Evolutionary conservation across 2,329 filamentous ascomycete genomes (phyloP), one percentile per base, ranked within the genome.

Genomic region (Colletotrichum sp.): DNA sequence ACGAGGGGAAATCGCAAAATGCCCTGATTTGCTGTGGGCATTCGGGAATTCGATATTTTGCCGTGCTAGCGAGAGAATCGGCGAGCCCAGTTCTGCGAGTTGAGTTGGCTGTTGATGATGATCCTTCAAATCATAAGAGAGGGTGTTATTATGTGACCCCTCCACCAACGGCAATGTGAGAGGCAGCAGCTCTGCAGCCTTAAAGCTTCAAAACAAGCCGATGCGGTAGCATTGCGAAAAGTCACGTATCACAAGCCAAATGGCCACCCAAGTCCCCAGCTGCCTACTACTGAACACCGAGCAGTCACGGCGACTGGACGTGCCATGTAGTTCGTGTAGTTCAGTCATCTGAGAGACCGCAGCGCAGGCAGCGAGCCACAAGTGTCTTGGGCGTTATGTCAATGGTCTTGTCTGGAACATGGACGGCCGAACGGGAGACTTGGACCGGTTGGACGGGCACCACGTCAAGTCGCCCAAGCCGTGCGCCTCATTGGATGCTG

Each of bases 211-310:
- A 26, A 64, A 28, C 68, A 63, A 52, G 44, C 44, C 63, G 72
- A 68, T 62, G 13, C 49, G 13, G 55, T 34, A 36, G 36, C 32
- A 60, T 34, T 60, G 68, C 39, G 39, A 30, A 44, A 57, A 36
- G 30, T 57, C 59, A 71, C 59, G 39, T 65, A 65, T 71, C 68
- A 71, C 68, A 71, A 71, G 68, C 60, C 68, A 57, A 71, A 39
- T 21, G 24, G 26, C n/a, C 28, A 24, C 18, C 24, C 28, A 15
- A 21, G 15, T 30, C 0, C 32, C 28, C 59, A 21, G 12, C 28
- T 34, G 44, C 44, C 59, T 71, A 60, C 55, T 24, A 12, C 30
- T 15, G 36, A n/a, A 32, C 30, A 34, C 28, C 32, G 59, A 74
- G 44, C 65, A 28, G 65, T 15, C 30, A 59, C 59, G 34, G 63